phyloP scores from a whole-genome alignment of 495 filamentous ascomycete genomes.

The Annulohypoxylon stygium region DNA sequence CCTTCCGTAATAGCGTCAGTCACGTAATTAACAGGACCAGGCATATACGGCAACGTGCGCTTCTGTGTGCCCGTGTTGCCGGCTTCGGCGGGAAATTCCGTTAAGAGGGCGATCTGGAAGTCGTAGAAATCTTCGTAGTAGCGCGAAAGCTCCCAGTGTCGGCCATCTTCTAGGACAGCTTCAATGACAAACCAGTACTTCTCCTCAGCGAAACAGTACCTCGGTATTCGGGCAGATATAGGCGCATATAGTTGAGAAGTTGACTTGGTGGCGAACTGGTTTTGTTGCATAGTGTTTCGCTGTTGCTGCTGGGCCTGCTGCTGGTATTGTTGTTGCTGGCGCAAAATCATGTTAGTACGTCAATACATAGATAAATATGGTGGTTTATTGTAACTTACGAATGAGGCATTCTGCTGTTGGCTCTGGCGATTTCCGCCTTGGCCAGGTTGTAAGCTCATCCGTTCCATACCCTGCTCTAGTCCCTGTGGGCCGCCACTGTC shows the following conservation, averaged over 20 bases:
- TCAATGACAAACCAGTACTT: constrained; percentile 99
- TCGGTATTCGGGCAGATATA: constrained; percentile 85
- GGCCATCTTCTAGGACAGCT: constrained; percentile 88
- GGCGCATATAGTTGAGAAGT: constrained; percentile 63
- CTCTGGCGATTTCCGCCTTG: constrained; percentile 60
- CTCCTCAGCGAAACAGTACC: constrained; percentile 96
- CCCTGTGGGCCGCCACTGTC: constrained; percentile 67
- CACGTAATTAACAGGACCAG: constrained; percentile 96
- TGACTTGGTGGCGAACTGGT: constrained; percentile 54
- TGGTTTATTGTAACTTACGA: constrained; percentile 53
- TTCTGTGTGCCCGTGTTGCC: constrained; percentile 81
- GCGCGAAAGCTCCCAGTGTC: constrained; percentile 90
- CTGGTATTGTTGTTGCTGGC: constrained; percentile 49
- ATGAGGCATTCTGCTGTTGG: constrained; percentile 56
- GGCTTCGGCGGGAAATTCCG: constrained; percentile 93
- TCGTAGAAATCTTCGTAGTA: constrained; percentile 99
- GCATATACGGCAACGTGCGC: constrained; percentile 96
- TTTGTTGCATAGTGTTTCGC: constrained; percentile 52
- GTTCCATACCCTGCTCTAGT: constrained; percentile 78
- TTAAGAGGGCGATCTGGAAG: constrained; percentile 94
- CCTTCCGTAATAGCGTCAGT: constrained; percentile 97
- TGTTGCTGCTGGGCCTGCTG: constrained; percentile 43
- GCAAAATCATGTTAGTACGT: constrained; percentile 40
- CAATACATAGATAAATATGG: constrained; percentile 12
- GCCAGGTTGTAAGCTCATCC: constrained; percentile 76